These are phyloP conservation scores for Mallotus repandus DNA, from an alignment of 441 rosid species.

Conservation along the genomic window DNA sequence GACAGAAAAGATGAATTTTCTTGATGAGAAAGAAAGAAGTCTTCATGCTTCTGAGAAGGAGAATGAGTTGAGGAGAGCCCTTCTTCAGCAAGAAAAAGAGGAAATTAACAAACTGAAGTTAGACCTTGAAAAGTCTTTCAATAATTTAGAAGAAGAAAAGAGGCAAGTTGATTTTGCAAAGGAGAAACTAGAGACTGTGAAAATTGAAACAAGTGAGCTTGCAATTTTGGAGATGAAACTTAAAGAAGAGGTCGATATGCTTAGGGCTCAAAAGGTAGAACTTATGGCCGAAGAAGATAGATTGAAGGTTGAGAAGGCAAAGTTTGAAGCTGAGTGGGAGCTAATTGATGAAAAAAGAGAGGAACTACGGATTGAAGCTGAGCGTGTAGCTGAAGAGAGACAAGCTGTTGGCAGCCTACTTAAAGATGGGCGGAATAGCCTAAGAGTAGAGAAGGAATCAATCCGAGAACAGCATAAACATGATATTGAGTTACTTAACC, in stretches of 20 bases:
- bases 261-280: slow-evolving; percentile 79
- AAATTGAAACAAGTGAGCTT: slow-evolving; percentile 66
- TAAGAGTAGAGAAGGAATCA: slow-evolving; percentile 67
- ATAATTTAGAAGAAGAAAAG: slow-evolving; percentile 62
- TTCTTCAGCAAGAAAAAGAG: slow-evolving; percentile 59
- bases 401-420: slow-evolving; percentile 60
- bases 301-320: slow-evolving; percentile 71
- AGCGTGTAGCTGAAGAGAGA: slow-evolving; percentile 56
- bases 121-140: slow-evolving; percentile 59
- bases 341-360: slow-evolving; percentile 87
- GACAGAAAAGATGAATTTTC: slow-evolving; percentile 44
- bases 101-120: slow-evolving; percentile 49
- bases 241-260: slow-evolving; percentile 82
- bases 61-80: slow-evolving; percentile 35
- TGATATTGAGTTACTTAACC: slow-evolving; percentile 58
- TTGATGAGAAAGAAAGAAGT: slow-evolving; percentile 61
- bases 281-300: slow-evolving; percentile 74
- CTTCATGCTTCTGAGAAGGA: slow-evolving; percentile 52
- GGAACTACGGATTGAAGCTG: slow-evolving; percentile 67
- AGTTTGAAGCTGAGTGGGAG: slow-evolving; percentile 97
- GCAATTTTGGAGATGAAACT: slow-evolving; percentile 71
- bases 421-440: slow-evolving; percentile 77
- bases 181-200: slow-evolving; percentile 68
- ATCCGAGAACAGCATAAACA: slow-evolving; percentile 58
- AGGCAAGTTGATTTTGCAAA: slow-evolving; percentile 63